These are phyloP conservation scores for Suillus brevipes DNA, from an alignment of 768 basidiomycete genomes.

Conservation along the genomic window DNA sequence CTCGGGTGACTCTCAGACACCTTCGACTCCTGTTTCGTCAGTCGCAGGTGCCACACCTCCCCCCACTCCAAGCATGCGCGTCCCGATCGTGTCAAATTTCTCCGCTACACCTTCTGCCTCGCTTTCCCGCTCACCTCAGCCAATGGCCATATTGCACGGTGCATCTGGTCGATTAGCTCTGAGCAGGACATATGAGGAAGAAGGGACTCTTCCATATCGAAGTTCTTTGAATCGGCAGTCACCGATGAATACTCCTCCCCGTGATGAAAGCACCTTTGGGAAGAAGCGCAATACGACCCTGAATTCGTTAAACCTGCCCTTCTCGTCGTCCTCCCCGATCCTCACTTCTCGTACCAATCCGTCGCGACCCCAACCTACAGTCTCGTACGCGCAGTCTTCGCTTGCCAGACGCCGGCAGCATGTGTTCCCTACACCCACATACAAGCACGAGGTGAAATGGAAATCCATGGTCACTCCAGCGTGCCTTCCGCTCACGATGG, in stretches of 20 bases:
- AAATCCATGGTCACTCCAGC: conserved; percentile 79
- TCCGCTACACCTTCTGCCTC: conserved; percentile 32
- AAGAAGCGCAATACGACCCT: conserved; percentile 53
- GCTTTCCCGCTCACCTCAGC: conserved; percentile 40
- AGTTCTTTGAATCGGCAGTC: conserved; percentile 55
- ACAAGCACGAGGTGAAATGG: conserved; percentile 92
- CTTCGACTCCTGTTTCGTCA: conserved; percentile 52
- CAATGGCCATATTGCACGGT: conserved; percentile 40
- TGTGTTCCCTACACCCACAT: conserved; percentile 67
- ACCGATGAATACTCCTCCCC: conserved; percentile 67
- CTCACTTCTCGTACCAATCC: conserved; percentile 57
- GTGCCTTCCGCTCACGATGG: conserved; percentile 88
- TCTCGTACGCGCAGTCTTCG: conserved; percentile 64
- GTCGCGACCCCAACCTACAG: conserved; percentile 55
- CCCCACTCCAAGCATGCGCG: conserved; percentile 28
- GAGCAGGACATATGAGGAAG: conserved; percentile 61
- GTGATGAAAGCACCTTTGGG: conserved; percentile 57
- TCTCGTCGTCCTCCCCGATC: conserved; percentile 49
- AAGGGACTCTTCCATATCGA: conserved; percentile 45
- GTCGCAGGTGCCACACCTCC: conserved; percentile 27
- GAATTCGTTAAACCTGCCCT: conserved; percentile 38
- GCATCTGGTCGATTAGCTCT: conserved; percentile 46
- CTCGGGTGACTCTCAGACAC: conserved; percentile 63
- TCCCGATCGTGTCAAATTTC: conserved; percentile 30
- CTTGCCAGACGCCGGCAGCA: conserved; percentile 93